Base-by-base conservation (phyloP, 129 eudicot species). In the Ambrosia trifida region DNA sequence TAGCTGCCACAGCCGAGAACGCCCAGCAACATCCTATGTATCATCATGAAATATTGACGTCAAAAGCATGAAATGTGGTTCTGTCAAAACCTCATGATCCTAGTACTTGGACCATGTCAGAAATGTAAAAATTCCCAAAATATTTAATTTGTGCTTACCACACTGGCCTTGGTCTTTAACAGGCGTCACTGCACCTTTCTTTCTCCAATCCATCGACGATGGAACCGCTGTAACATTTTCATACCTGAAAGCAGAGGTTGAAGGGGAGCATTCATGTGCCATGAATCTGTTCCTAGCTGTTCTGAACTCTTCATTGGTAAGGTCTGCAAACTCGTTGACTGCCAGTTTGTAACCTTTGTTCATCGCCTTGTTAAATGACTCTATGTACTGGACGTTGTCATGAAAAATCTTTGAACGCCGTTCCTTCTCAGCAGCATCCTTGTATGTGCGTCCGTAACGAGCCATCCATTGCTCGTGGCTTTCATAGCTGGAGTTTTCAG, bases 91-190 rank as follows among this genome's bases (percentile, higher is more conserved):
- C 14, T 53, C 31, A 53, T 19, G 5, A 40, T 9, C 10, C 30
- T 53, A 3, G 33, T 19, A 18, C 32, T 18, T 53, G 5, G 32
- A 20, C 13, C 13, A 8, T 8, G 28, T 7, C 3, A 7, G 1
- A 54, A 2, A 38, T 40, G 19, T 36, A 30, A 30, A 41, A 31
- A 18, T 66, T 47, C 35, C 14, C 28, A 44, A 43, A 5, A 16
- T 2, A 57, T 7, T 40, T 4, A 2, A 1, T 28, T 6, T 13
- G 5, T 10, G 19, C 75, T 53, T 81, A 81, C 85, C 85, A 71
- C 85, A 81, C 40, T 76, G 81, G 74, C 81, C 85, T 81, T 81
- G 85, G 66, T 81, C 72, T 67, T 81, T 81, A 66, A 80, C 32
- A 53, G 84, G 80, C 10, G 80, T 76, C 2, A 76, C 80, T 68